Base-by-base conservation (phyloP, 2,329 filamentous ascomycete genomes). In the Botrytis squamosa region DNA sequence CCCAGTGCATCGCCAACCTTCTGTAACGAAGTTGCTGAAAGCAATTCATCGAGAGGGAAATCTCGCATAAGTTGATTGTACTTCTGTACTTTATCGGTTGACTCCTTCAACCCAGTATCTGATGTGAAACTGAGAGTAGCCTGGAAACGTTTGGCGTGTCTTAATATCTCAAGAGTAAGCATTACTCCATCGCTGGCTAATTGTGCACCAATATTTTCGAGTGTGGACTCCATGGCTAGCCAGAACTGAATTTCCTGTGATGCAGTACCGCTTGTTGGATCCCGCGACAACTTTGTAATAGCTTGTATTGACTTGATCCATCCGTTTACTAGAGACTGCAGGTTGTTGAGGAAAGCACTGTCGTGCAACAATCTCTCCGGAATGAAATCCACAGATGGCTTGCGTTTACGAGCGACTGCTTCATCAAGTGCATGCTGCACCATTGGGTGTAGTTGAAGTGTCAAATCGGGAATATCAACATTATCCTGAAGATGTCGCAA, bases 261-360 rank as follows among this genome's bases (percentile, higher is more conserved):
- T 46, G 96, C 96, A 36, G 94, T 97, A 46, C 90, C 87, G 85
- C 80, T 88, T 7, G 86, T 85, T 0, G 93, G 90, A 79, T 99
- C 96, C 80, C 94, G 91, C 59, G 94, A 93, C 86, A 97, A 92
- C 84, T 97, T 97, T 57, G 96, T 99, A 78, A 98, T 97, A 66
- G 92, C 92, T 82, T 98, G 95, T 77, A 99, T 99, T 18, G 95
- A 97, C 84, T 97, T 97, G 84, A 99, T 99, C 96, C 96, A 99
- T 76, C 92, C 91, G 82, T 98, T 99, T 75, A 98, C 96, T 67
- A 92, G 96, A 69, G 93, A 92, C 82, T 98, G 96, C 55, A 99
- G 86, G 78, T 92, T 94, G 83, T 99, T 99, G 79, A 98, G 91
- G 78, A 99, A 97, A 18, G 90, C 90, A 80, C 93, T 97, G 83